Percentiles rank a stretch among this genome's conserved stretches.
These are phyloP conservation scores for Eustoma russellianum DNA, from an alignment of 257 asterid species.

Conservation along the genomic window DNA sequence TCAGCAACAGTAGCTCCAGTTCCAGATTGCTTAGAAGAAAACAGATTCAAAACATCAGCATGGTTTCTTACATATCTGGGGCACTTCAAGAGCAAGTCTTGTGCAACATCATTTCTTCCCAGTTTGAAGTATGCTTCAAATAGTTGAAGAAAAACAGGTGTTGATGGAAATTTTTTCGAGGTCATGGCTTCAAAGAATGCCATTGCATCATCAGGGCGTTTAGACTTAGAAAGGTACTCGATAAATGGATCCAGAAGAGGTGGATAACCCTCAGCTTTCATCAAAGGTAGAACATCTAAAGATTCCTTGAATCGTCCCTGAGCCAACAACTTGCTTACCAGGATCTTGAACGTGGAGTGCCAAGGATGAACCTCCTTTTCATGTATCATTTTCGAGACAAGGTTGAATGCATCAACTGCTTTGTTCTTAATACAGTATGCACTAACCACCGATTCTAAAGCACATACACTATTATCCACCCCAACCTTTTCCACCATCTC, in stretches of 20 bases:
- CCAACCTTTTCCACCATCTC: conserved; percentile 50
- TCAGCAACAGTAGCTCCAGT: conserved; percentile 15
- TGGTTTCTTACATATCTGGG: conserved; percentile 48
- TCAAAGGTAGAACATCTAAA: conserved; percentile 46
- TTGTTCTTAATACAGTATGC: conserved; percentile 43
- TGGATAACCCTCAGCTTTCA: conserved; percentile 61
- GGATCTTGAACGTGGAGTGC: conserved; percentile 46
- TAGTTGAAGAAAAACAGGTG: conserved; percentile 36
- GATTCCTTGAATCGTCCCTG: conserved; percentile 46
- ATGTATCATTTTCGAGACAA: conserved; percentile 44
- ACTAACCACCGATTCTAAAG: conserved; percentile 40
- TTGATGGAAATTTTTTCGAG: conserved; percentile 39
- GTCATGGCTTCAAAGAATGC: conserved; percentile 40
- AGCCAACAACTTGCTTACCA: conserved; percentile 47
- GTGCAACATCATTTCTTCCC: conserved; percentile 56
- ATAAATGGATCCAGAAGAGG: conserved; percentile 51
- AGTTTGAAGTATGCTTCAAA: conserved; percentile 53
- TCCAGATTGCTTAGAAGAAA: conserved; percentile 29
- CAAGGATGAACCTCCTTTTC: conserved; percentile 39
- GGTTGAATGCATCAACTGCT: conserved; percentile 42
- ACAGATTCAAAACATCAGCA: conserved; percentile 64
- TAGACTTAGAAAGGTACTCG: conserved; percentile 40
- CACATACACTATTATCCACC: conserved; percentile 25
- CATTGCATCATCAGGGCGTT: conserved; percentile 63
- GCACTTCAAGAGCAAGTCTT: conserved; percentile 60